Base-by-base conservation (phyloP, 106 monocot species). In the Dioscorea alata region DNA sequence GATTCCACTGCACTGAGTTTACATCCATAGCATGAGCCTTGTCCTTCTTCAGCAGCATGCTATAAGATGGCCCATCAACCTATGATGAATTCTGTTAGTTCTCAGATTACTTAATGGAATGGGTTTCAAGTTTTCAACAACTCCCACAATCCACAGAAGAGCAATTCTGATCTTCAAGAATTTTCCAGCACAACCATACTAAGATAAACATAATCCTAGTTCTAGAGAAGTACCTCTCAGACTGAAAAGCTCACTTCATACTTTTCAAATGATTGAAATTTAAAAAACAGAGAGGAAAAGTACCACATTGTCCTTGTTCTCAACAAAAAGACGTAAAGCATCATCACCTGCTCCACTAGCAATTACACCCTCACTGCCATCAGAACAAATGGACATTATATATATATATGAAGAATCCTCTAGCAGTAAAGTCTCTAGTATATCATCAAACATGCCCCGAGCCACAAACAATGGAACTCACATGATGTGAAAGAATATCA, bases 321-420 rank as follows among this genome's bases (percentile, higher is more conserved):
- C 86, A 33, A 69, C 25, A 78, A 90, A 90, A 62, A 90, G 78
- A 51, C 90, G 71, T 3, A 90, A 73, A 64, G 83, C 71, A 79
- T 90, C 90, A 79, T 90, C 90, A 68, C 77, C 81, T 68, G 86
- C 90, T 67, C 86, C 90, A 78, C 79, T 90, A 49, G 84, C 86
- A 71, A 90, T 87, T 34, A 90, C 56, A 66, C 78, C 86, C 56
- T 81, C 81, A 52, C 90, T 89, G 80, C 15, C 19, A 66, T 66
- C 35, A 42, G 8, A 48, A 65, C 23, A 17, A 65, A 0, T 34
- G 28, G 3, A 28, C 20, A 76, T 13, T 12, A 35, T 48, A 24
- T 10, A 33, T 32, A 13, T 33, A 18, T 13, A 22, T 56, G 2
- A 68, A 14, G 23, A 15, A 9, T 33, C 28, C 28, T 28, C 28